Conservation (phyloP, 2,329 filamentous ascomycete species). For the Penicillium vulpinum region DNA sequence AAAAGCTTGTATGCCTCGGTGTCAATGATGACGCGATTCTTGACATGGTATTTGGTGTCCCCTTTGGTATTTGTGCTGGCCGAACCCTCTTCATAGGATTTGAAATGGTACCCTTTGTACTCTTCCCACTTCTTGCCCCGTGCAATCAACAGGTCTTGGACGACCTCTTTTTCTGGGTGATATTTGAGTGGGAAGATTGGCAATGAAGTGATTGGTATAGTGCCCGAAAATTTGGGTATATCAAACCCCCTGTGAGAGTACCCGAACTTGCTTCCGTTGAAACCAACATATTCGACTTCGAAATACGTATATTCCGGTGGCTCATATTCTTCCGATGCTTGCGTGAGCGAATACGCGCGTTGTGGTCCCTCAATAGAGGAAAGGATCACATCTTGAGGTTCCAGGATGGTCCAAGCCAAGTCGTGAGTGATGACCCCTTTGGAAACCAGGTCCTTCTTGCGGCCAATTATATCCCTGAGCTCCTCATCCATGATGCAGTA, state of each 20-base stretch:
- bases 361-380: neutral
- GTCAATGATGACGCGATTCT: slow-evolving; percentile 55
- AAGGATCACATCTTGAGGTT: slow-evolving; percentile 28
- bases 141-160: slow-evolving; percentile 44
- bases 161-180: slow-evolving; percentile 41
- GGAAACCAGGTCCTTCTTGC: slow-evolving; percentile 52
- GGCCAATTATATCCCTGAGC: slow-evolving; percentile 52
- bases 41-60: slow-evolving; percentile 32
- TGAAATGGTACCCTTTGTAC: slow-evolving; percentile 53
- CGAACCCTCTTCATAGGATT: slow-evolving; percentile 50
- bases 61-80: slow-evolving; percentile 27
- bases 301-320: neutral
- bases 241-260: neutral
- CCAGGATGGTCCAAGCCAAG: slow-evolving; percentile 46
- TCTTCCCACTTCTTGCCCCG: slow-evolving; percentile 50
- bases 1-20: slow-evolving; percentile 52
- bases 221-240: slow-evolving; percentile 33
- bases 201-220: slow-evolving; percentile 44
- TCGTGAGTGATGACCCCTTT: slow-evolving; percentile 57
- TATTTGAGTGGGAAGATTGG: slow-evolving; percentile 48
- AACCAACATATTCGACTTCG: slow-evolving; percentile 20
- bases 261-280: slow-evolving; percentile 23
- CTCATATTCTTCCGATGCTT: neutral
- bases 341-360: slow-evolving; percentile 13
- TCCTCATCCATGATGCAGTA: slow-evolving; percentile 53